Evolutionary conservation across 371 early-diverging fungal species (phyloP), one percentile per base, ranked within the genome.

Genomic region (Lichtheimia corymbifera): DNA sequence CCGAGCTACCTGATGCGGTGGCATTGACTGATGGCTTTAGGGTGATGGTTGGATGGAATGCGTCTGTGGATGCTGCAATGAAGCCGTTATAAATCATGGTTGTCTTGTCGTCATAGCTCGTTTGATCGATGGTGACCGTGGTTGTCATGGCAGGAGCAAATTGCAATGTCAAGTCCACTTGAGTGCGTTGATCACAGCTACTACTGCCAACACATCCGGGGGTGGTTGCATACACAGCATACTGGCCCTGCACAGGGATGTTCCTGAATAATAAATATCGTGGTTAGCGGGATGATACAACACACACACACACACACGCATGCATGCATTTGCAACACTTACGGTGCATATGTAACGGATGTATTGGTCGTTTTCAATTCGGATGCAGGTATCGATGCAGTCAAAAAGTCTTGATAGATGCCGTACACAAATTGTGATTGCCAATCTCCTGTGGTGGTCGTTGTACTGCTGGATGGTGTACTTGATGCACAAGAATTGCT

Each of bases 181-280:
- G 71, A 1, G 77, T 74, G 22, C 88, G 82, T 58, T 72, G 66
- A 30, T 65, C 57, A 43, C 90, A 90, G 5, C 77, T 70, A 58
- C 80, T 81, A 24, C 80, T 80, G 55, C 82, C 79, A 30, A 83
- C 77, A 67, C 91, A 91, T 5, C 87, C 88, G 14, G 91, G 91
- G 2, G 90, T 85, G 45, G 71, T 78, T 47, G 85, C 67, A 61
- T 80, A 88, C 3, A 89, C 82, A 30, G 82, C 65, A 53, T 91
- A 91, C 30, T 77, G 72, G 6, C 90, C 91, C 17, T 83, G 73
- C 9, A 79, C 84, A 22, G 85, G 74, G 12, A 91, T 76, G 57
- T 76, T 83, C 0, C 77, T 77, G 61, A 55, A 57, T 40, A n/a
- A n/a, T n/a, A n/a, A n/a, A n/a, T n/a, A n/a, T n/a, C n/a, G n/a